Evolutionary conservation across 2,329 filamentous ascomycete species (phyloP).

Genomic region (Sphaerulina vaccinii): DNA sequence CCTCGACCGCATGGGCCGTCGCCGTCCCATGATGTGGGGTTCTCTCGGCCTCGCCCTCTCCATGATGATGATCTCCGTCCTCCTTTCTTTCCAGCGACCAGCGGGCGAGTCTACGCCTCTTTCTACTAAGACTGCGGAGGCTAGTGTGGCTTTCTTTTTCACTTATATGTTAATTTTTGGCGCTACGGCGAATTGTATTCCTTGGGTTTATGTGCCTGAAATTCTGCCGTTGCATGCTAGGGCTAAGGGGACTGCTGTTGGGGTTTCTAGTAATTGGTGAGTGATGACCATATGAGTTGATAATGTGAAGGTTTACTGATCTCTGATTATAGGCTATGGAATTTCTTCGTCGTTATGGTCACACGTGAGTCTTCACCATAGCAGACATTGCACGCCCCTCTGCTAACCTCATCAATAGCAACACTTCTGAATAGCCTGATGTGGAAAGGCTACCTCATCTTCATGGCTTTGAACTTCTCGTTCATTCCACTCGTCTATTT

Average conservation of each 20-base stretch:
- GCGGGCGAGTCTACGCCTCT: constrained; percentile 30
- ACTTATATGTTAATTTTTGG: constrained; percentile 42
- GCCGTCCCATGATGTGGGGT: constrained; percentile 39
- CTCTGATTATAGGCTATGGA: constrained; percentile 48
- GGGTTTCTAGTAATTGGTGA: constrained; percentile 33
- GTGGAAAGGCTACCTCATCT: constrained; percentile 56
- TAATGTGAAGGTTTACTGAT: too few relatives aligned
- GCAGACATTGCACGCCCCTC: constrained; percentile 21
- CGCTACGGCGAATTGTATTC: constrained; percentile 49
- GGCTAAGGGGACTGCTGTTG: constrained; percentile 52
- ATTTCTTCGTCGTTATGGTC: constrained; percentile 41
- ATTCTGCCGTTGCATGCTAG: constrained; percentile 52
- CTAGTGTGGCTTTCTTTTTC: constrained; percentile 53
- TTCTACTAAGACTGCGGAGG: constrained; percentile 44
- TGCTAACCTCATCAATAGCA: background rate
- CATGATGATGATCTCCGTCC: constrained; percentile 42
- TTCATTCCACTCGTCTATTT: constrained; percentile 52
- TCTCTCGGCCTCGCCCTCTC: constrained; percentile 38
- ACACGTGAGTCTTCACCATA: constrained; percentile 27
- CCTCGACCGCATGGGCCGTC: constrained; percentile 43
- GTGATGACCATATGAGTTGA: background rate
- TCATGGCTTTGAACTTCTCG: constrained; percentile 50
- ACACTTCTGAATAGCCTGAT: constrained; percentile 34
- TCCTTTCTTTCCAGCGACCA: constrained; percentile 45
- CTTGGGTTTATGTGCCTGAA: constrained; percentile 53